Evolutionary conservation across 2,329 filamentous ascomycete species (phyloP), one percentile per base, ranked within the genome.

Genomic region (Hymenoscyphus fraxineus): DNA sequence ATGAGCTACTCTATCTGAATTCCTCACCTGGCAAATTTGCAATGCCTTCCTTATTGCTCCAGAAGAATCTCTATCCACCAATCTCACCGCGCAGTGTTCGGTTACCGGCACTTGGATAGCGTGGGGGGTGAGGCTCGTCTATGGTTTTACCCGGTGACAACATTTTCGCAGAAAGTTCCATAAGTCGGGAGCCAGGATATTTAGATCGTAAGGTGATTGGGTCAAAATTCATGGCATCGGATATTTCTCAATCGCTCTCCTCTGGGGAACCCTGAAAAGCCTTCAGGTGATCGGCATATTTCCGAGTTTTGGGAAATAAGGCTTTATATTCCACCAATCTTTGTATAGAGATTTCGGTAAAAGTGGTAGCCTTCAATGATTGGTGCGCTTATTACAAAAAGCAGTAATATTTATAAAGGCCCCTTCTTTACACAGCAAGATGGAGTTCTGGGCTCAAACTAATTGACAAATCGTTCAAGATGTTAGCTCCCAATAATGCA

Each of bases 51-150:
- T 22, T 13, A 2, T 54, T 13, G 19, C 2, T 22, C 19, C 10
- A 54, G 47, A 54, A 27, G 7, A 22, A 12, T 51, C 44, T 27
- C 47, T 27, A 54, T 54, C 47, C 47, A 54, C 47, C 19, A 54
- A 54, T 54, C n/a, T 15, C 44, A 47, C 41, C 41, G 19, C 41
- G 44, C 44, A 12, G 6, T 22, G n/a, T 35, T 35, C 35, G 0
- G 35, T 6, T 35, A 35, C 35, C 35, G 44, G 6, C 10, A 22
- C 47, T 22, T 54, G 9, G 13, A 12, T 22, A 27, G 22, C 27
- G 47, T 35, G n/a, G n/a, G 47, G 47, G 47, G 47, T 54, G 47
- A 54, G 47, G 47, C 47, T 54, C 47, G n/a, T 15, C 47, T 54
- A 27, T 54, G 6, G 7, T 4, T 54, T 13, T 54, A 27, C 47